Evolutionary conservation across 2,329 filamentous ascomycete species (phyloP), one percentile per base, ranked within the genome.

Genomic region (Truncatella angustata): DNA sequence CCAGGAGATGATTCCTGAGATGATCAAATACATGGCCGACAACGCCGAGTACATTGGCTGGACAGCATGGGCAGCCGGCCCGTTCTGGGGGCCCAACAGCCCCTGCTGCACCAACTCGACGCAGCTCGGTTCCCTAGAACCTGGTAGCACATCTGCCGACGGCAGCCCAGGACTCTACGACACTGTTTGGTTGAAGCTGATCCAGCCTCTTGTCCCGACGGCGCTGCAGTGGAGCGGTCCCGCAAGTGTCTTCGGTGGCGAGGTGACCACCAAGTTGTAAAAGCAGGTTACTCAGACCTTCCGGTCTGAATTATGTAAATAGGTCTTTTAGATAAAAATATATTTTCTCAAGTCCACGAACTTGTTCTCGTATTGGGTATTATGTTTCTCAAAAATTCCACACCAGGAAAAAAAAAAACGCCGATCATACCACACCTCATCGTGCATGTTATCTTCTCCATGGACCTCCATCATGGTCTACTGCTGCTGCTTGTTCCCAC

Each of bases 31-130:
- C 59, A 76, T 79, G 69, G 64, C 69, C 23, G 52, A 67, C n/a
- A 76, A 78, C 54, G 63, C 69, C 1, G 71, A 71, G 56, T 78
- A 75, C 55, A 76, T 79, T 42, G 76, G 76, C 3, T 79, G 75
- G 76, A 76, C 76, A 0, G 75, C 75, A 3, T 79, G 75, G 76
- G 71, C 75, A 0, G 76, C 76, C 0, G 76, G 76, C 0, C 76
- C 76, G 0, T 69, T 79, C 40, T 79, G 76, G 76, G 76, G 76
- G 1, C 56, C 65, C 6, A 58, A 65, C 37, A 71, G 67, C 50
- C 76, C 70, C 18, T 71, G 71, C 56, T 78, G 70, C 58, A 67
- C 70, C 1, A 72, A 77, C 64, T 64, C 62, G 42, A 55, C 55
- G 36, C 68, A 71, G 55, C 66, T 69, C 37, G 75, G 75, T 4